Percentiles rank a stretch among this genome's conserved stretches.
Conservation (phyloP, 176 grass and related monocot genomes). For the bread wheat (Triticum aestivum) region DNA sequence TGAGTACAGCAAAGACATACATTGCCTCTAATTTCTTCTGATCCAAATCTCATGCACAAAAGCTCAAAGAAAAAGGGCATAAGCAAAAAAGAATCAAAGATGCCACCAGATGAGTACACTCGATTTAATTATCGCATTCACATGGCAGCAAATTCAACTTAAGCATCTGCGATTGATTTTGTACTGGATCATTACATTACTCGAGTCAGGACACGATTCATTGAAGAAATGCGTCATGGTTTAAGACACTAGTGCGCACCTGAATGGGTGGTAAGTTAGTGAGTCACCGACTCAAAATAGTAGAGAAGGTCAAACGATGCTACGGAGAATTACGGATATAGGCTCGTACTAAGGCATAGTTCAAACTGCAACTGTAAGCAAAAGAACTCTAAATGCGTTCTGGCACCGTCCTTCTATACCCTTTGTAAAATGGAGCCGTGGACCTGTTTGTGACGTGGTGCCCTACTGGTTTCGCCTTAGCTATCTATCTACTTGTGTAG, state of each 20-base stretch:
- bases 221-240: not conserved
- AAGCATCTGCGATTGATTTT: not conserved
- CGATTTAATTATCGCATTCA: not conserved
- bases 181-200: not conserved
- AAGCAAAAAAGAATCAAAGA: not conserved
- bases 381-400: slow-evolving; percentile 22
- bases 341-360: not conserved
- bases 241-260: not conserved
- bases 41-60: not conserved
- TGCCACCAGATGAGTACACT: not conserved
- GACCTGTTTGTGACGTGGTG: not conserved
- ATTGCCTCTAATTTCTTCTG: not conserved
- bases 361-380: not conserved
- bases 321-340: not conserved
- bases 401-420: slow-evolving; percentile 11
- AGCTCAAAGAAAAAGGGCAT: not conserved
- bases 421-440: not conserved
- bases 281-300: not conserved
- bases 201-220: not conserved
- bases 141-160: not conserved
- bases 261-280: slow-evolving; percentile 3
- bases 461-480: not conserved
- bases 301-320: not conserved
- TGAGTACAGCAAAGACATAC: not conserved
- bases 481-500: not conserved